These are phyloP conservation scores for Decorospora gaudefroyi DNA, from an alignment of 2,329 filamentous ascomycete species.

Conservation along the genomic window DNA sequence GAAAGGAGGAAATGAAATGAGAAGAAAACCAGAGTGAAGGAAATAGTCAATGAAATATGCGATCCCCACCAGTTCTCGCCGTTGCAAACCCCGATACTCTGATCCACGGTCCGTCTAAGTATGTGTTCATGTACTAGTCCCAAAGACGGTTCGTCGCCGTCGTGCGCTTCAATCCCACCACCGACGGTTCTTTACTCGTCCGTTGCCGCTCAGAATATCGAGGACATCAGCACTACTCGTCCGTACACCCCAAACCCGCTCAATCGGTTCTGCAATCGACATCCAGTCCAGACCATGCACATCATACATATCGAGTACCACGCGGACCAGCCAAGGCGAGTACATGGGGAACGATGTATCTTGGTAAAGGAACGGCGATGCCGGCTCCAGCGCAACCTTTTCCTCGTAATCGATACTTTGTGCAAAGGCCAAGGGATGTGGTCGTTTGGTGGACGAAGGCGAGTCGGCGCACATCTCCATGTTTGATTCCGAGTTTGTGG, in stretches of 20 bases:
- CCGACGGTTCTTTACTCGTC: conserved; percentile 35
- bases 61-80: too few relatives aligned
- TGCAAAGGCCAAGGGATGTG: conserved; percentile 19
- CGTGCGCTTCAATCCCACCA: conserved; percentile 51
- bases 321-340: conserved; percentile 45
- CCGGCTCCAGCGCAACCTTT: conserved; percentile 9
- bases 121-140: too few relatives aligned
- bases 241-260: conserved; percentile 41
- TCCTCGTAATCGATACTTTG: conserved; percentile 9
- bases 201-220: conserved; percentile 43
- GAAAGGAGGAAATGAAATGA: not conserved
- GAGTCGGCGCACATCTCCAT: conserved; percentile 13
- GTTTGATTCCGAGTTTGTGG: conserved; percentile 24
- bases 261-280: conserved; percentile 43
- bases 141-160: too few relatives aligned
- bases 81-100: too few relatives aligned
- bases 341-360: conserved; percentile 36
- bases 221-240: conserved; percentile 45
- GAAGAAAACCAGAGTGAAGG: not conserved
- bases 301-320: conserved; percentile 46
- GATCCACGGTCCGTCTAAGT: too few relatives aligned
- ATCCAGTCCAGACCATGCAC: conserved; percentile 45
- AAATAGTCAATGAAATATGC: too few relatives aligned
- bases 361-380: conserved; percentile 37
- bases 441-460: conserved; percentile 13